These are phyloP conservation scores for Entomortierella chlamydospora DNA, from an alignment of 192 early-diverging fungal genomes.

Conservation along the genomic window DNA sequence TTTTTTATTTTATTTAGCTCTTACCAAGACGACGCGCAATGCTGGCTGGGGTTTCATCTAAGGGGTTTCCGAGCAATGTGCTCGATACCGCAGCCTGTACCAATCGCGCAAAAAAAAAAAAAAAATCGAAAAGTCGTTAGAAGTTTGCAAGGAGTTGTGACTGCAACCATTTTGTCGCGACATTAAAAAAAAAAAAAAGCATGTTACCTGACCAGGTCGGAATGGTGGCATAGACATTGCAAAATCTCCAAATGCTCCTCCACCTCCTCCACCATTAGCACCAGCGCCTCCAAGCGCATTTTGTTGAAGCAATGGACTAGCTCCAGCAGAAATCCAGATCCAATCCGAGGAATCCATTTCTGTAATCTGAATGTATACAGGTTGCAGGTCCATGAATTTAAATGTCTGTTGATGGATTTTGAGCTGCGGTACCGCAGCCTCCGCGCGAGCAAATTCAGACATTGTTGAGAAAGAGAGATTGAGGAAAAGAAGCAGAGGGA, in stretches of 20 bases:
- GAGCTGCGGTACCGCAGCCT: neutral
- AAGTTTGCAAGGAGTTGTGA: too few species aligned
- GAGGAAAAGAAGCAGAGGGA: too few species aligned
- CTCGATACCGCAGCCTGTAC: slow-evolving; percentile 26
- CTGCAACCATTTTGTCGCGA: neutral
- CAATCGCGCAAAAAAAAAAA: neutral
- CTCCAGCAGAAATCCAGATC: slow-evolving; percentile 38
- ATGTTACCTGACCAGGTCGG: slow-evolving; percentile 32
- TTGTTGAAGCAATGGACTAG: slow-evolving; percentile 17
- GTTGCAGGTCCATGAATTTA: slow-evolving; percentile 39
- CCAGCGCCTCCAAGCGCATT: neutral
- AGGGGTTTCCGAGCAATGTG: slow-evolving; percentile 18
- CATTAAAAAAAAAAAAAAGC: neutral
- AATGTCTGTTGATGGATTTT: slow-evolving; percentile 32
- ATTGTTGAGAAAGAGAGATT: too few species aligned
- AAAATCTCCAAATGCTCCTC: slow-evolving; percentile 41
- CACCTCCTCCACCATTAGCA: neutral
- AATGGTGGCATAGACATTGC: slow-evolving; percentile 39
- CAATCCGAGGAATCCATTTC: slow-evolving; percentile 25
- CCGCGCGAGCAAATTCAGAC: slow-evolving; percentile 6
- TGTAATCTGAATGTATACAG: slow-evolving; percentile 38
- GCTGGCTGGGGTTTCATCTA: slow-evolving; percentile 32
- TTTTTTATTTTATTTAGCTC: too few species aligned
- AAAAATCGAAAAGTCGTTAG: neutral
- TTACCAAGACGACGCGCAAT: slow-evolving; percentile 44